Evolutionary conservation across 129 eudicot genomes (phyloP).

Genomic region (Dittrichia graveolens): DNA sequence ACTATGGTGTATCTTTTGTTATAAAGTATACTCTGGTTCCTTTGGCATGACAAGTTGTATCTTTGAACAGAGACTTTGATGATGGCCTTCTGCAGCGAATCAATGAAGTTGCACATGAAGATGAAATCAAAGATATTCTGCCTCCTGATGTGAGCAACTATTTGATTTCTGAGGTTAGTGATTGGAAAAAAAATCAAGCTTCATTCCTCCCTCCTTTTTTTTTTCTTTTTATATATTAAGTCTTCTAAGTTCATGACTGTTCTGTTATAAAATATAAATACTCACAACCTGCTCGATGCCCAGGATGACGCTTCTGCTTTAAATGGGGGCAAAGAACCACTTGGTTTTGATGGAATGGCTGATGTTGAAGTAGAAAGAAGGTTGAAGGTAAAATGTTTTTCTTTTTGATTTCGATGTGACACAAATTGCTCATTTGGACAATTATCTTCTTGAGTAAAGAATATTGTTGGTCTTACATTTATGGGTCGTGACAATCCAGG

Average conservation of each 20-base stretch:
- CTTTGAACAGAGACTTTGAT: constrained; percentile 82
- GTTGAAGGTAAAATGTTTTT: constrained; percentile 57
- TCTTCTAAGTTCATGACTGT: not conserved
- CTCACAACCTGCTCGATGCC: not conserved
- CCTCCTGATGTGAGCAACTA: constrained; percentile 98
- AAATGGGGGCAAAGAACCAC: constrained; percentile 71
- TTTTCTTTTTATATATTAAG: not conserved
- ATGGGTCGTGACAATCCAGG: constrained; percentile 48
- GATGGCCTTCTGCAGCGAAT: constrained; percentile 73
- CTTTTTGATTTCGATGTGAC: not conserved
- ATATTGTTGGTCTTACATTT: constrained; percentile 3
- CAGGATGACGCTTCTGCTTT: constrained; percentile 14
- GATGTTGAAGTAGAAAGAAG: constrained; percentile 90
- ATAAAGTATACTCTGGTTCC: not conserved
- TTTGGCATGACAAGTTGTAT: constrained; percentile 31
- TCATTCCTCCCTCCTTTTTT: not conserved
- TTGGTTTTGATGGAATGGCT: constrained; percentile 92
- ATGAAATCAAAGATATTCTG: constrained; percentile 60
- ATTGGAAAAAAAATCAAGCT: not conserved
- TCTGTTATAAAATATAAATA: not conserved
- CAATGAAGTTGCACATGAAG: constrained; percentile 74
- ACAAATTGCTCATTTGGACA: not conserved
- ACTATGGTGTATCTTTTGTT: constrained; percentile 3
- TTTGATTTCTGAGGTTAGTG: constrained; percentile 85
- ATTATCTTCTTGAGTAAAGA: not conserved